A percentile compares a stretch with the other conserved stretches of the same genome.
These are phyloP conservation scores for Colletotrichum sp. DNA, from an alignment of 2,329 filamentous ascomycete genomes.

Conservation along the genomic window DNA sequence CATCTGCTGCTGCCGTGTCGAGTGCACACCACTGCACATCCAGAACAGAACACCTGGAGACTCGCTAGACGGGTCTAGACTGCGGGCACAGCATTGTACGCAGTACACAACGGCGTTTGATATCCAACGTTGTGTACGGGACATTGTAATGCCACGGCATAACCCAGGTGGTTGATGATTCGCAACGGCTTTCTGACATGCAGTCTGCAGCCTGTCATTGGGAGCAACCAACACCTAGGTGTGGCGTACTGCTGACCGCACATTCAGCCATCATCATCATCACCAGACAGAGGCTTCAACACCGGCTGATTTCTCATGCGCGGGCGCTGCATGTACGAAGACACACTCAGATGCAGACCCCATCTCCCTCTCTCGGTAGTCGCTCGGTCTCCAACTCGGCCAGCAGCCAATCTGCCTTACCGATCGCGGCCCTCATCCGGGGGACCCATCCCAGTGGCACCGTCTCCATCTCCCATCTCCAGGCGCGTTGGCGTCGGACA, in stretches of 20 bases:
- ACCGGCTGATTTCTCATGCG: neutral
- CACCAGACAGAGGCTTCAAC: neutral
- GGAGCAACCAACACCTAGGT: neutral
- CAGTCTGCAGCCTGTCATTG: neutral
- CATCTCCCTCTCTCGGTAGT: neutral
- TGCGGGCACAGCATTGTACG: neutral
- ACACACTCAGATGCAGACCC: neutral
- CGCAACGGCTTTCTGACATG: neutral
- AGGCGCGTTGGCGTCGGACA: neutral
- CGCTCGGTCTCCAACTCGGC: neutral
- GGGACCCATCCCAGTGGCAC: neutral
- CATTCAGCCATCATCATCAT: neutral
- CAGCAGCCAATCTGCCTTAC: constrained; percentile 2
- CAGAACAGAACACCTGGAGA: neutral
- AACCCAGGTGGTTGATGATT: neutral
- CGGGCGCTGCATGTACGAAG: neutral
- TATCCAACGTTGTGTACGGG: neutral
- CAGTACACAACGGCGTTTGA: neutral
- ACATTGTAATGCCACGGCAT: neutral
- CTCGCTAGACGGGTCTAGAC: neutral
- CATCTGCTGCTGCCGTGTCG: neutral
- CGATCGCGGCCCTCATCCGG: neutral
- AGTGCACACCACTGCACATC: neutral
- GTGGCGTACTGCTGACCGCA: neutral
- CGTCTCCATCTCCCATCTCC: neutral